phyloP scores from a whole-genome alignment of 2,329 filamentous ascomycete genomes.

The Fusarium oligoseptatum region DNA sequence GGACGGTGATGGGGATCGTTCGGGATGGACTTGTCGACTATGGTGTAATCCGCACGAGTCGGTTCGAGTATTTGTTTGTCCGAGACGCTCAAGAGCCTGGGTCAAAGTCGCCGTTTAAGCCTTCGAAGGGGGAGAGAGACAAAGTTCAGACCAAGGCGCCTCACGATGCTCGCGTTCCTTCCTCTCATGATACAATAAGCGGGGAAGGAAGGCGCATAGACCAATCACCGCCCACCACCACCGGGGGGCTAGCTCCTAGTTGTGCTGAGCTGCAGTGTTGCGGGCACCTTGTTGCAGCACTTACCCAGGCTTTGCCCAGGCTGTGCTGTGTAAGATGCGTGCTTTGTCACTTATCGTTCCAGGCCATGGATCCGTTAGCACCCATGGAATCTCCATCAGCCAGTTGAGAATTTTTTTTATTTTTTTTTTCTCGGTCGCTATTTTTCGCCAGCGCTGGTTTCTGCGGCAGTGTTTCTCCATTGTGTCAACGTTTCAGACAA shows the following conservation, averaged over 20 bases:
- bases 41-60: slow-evolving; percentile 1
- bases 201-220: slow-evolving; percentile 43
- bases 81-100: slow-evolving; percentile 21
- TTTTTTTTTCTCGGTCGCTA: slow-evolving; percentile 17
- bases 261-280: slow-evolving; percentile 41
- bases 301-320: slow-evolving; percentile 1
- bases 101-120: slow-evolving; percentile 41
- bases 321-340: slow-evolving; percentile 27
- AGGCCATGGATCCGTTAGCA: not conserved
- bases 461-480: slow-evolving; percentile 28
- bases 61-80: slow-evolving; percentile 14
- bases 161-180: slow-evolving; percentile 46
- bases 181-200: slow-evolving; percentile 57
- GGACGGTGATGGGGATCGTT: not conserved
- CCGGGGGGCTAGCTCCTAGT: slow-evolving; percentile 39
- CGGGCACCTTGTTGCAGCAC: slow-evolving; percentile 22
- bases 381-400: not conserved
- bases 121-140: slow-evolving; percentile 40
- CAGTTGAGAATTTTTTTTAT: slow-evolving; percentile 3
- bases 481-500: slow-evolving; percentile 24
- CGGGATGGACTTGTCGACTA: slow-evolving; percentile 2
- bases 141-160: slow-evolving; percentile 44
- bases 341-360: slow-evolving; percentile 16
- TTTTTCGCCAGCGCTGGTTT: slow-evolving; percentile 27
- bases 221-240: slow-evolving; percentile 50